A percentile compares a stretch with the other conserved stretches of the same genome.
Conservation (phyloP, 2,329 filamentous ascomycete species). For the Fusarium humuli region DNA sequence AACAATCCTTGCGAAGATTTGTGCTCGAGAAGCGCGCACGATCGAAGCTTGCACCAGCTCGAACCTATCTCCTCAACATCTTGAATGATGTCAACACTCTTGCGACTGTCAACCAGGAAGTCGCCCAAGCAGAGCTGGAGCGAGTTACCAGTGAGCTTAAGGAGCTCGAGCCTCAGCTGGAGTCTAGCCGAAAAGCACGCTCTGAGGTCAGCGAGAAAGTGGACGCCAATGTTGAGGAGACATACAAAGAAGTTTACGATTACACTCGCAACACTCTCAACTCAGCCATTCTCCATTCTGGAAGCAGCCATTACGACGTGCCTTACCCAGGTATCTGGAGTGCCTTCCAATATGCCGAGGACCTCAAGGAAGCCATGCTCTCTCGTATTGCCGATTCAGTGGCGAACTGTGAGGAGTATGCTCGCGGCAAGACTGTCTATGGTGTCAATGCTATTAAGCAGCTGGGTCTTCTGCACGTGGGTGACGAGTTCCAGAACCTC, state of each 20-base stretch:
- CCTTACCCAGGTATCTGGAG: conserved; percentile 87
- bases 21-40: conserved; percentile 95
- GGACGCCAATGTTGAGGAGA: conserved; percentile 84
- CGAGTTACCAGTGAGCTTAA: conserved; percentile 83
- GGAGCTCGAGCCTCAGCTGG: conserved; percentile 85
- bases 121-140: conserved; percentile 86
- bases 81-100: conserved; percentile 87
- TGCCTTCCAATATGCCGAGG: conserved; percentile 92
- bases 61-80: conserved; percentile 94
- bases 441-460: conserved; percentile 91
- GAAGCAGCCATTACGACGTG: conserved; percentile 82
- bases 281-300: conserved; percentile 79
- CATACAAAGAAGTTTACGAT: conserved; percentile 86
- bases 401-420: conserved; percentile 83
- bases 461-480: conserved; percentile 87
- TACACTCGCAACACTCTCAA: conserved; percentile 81
- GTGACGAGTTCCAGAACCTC: conserved; percentile 85
- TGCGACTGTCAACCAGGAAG: conserved; percentile 86
- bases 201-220: conserved; percentile 84
- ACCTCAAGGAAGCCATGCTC: conserved; percentile 91
- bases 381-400: conserved; percentile 86
- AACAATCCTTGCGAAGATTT: conserved; percentile 89
- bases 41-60: conserved; percentile 94
- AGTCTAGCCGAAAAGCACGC: conserved; percentile 84
- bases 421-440: conserved; percentile 78